Conservation (phyloP, 345 rosid species). For the Dimocarpus longan region DNA sequence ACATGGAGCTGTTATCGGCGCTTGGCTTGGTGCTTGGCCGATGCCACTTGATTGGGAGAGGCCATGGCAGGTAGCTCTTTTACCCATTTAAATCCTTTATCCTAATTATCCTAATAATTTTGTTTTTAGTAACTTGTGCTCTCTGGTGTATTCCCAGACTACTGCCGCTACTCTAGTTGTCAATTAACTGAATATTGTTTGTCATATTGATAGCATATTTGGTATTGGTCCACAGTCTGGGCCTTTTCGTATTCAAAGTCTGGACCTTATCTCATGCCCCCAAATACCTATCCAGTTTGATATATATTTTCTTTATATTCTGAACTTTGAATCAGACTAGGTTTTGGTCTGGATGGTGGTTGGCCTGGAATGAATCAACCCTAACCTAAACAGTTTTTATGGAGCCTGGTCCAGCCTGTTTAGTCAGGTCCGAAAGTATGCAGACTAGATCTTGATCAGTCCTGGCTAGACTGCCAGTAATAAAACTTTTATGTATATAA, state of each 20-base stretch:
- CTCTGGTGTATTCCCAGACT: not conserved
- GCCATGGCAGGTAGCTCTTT: conserved; percentile 86
- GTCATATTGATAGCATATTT: not conserved
- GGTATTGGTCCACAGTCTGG: not conserved
- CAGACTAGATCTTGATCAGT: not conserved
- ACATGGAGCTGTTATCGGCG: conserved; percentile 80
- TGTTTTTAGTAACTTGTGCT: not conserved
- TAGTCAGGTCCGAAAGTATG: not conserved
- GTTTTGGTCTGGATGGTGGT: not conserved
- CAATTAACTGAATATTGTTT: no score
- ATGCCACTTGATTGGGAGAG: conserved; percentile 99
- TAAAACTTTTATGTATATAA: no score
- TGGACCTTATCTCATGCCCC: not conserved
- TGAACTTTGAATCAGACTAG: not conserved
- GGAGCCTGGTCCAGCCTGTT: not conserved
- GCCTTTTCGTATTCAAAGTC: not conserved
- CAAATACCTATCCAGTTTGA: not conserved
- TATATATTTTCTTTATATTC: no score
- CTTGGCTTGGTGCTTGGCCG: conserved; percentile 99
- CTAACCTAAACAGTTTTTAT: not conserved
- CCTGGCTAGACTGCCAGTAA: not conserved
- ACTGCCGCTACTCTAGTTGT: not conserved
- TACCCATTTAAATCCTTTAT: not conserved
- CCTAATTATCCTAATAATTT: not conserved
- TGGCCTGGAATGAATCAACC: not conserved